These are phyloP conservation scores for Russula foetens DNA, from an alignment of 768 basidiomycete genomes.

Conservation along the genomic window DNA sequence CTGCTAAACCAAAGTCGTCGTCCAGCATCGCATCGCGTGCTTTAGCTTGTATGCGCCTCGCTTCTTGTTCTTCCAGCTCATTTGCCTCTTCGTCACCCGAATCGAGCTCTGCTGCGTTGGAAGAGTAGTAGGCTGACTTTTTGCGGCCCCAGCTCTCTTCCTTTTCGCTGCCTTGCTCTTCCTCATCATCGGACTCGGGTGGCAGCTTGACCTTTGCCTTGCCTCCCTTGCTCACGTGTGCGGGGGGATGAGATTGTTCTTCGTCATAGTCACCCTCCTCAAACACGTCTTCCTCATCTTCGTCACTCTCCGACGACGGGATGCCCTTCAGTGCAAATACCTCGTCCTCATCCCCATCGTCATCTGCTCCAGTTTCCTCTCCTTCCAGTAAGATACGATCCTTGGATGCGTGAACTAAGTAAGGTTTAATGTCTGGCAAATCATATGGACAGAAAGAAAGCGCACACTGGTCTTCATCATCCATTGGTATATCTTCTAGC, in stretches of 20 bases:
- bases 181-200: constrained; percentile 22
- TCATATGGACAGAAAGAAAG: constrained; percentile 12
- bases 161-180: constrained; percentile 29
- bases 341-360: constrained; percentile 63
- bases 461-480: constrained; percentile 76
- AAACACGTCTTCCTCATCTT: constrained; percentile 37
- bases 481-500: constrained; percentile 57
- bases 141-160: constrained; percentile 79
- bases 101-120: constrained; percentile 72
- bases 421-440: neutral
- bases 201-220: constrained; percentile 23
- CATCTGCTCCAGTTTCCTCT: constrained; percentile 40
- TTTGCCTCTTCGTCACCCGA: constrained; percentile 86
- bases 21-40: constrained; percentile 61
- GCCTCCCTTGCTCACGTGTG: constrained; percentile 21
- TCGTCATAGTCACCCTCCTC: constrained; percentile 29
- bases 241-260: constrained; percentile 9
- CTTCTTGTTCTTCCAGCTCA: constrained; percentile 84
- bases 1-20: constrained; percentile 79
- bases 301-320: constrained; percentile 36
- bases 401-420: constrained; percentile 58
- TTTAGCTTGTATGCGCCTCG: constrained; percentile 68
- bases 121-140: constrained; percentile 78
- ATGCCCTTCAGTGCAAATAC: constrained; percentile 69
- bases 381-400: constrained; percentile 75